Conservation (phyloP, 495 filamentous ascomycete genomes). For the Annulohypoxylon bovei region DNA sequence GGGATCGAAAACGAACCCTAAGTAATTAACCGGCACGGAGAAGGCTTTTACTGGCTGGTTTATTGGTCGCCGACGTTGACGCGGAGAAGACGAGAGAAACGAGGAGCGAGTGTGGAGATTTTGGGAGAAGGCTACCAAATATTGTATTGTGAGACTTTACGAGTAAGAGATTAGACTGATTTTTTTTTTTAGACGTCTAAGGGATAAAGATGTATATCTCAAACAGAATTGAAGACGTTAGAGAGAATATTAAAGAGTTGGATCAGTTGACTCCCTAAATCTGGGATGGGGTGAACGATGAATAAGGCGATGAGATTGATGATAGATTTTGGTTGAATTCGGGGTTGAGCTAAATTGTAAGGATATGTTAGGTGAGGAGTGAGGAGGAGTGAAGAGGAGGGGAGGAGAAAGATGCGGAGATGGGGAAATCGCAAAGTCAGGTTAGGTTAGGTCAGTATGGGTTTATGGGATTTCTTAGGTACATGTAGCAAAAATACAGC, state of each 20-base stretch:
- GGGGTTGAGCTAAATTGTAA: slow-evolving; percentile 38
- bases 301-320: slow-evolving; percentile 26
- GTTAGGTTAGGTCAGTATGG: slow-evolving; percentile 16
- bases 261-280: background rate
- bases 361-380: slow-evolving; percentile 35
- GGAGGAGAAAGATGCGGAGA: slow-evolving; percentile 43
- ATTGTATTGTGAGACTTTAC: slow-evolving; percentile 29
- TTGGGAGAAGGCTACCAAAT: slow-evolving; percentile 23
- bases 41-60: slow-evolving; percentile 24
- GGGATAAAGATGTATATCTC: background rate
- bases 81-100: slow-evolving; percentile 34
- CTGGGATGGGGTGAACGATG: background rate
- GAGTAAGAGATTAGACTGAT: slow-evolving; percentile 3
- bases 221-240: background rate
- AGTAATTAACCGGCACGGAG: slow-evolving; percentile 29
- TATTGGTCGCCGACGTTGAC: slow-evolving; percentile 31
- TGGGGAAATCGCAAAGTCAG: slow-evolving; percentile 39
- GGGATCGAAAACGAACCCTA: slow-evolving; percentile 13
- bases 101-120: slow-evolving; percentile 37
- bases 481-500: slow-evolving; percentile 6
- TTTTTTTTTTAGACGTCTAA: background rate
- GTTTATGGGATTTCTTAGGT: background rate
- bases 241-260: background rate
- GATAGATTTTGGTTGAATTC: slow-evolving; percentile 34
- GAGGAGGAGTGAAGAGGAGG: slow-evolving; percentile 34